Evolutionary conservation across 768 basidiomycete species (phyloP), one percentile per base, ranked within the genome.

Genomic region (Mycena floridula): DNA sequence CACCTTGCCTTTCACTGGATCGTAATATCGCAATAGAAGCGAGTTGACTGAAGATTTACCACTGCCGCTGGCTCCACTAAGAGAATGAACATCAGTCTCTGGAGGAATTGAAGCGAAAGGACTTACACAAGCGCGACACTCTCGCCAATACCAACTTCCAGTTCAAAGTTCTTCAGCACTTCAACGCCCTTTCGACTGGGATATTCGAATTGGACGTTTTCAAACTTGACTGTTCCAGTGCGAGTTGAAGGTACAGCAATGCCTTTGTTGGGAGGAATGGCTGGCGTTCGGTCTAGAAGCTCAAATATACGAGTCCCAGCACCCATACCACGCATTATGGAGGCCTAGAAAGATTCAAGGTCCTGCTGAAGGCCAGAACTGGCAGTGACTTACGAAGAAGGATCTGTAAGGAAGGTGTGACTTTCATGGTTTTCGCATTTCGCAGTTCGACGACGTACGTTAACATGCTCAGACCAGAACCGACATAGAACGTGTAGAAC

Each of bases 281-380:
- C 76, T 13, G 93, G 88, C 24, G 69, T 64, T 37, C 91, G 80
- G 54, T 91, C 91, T 8, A 97, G 70, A 13, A 98, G 78, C 50
- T 94, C 91, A 61, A 98, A 98, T n/a, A 97, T 85, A 18, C 95
- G 85, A 0, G 79, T 77, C 15, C 91, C 90, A 1, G 95, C 94
- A 45, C 95, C 95, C 41, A 97, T 82, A 43, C 90, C 95, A 43
- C 91, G 90, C 95, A 98, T 98, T 44, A 98, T 83, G 30, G 91
- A 93, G 8, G 89, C 79, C 88, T 90, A 50, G 25, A n/a, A 21
- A 35, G 50, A 47, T 37, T 44, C 37, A 50, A 54, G 48, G 30
- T 38, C 7, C 12, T 61, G 63, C 49, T 60, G 69, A 50, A 67
- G 65, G 46, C 70, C 68, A 21, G 62, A 60, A 3, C 68, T 72